Conservation (phyloP, 108 stramenopile species). For the Stephanodiscus minutulus region DNA sequence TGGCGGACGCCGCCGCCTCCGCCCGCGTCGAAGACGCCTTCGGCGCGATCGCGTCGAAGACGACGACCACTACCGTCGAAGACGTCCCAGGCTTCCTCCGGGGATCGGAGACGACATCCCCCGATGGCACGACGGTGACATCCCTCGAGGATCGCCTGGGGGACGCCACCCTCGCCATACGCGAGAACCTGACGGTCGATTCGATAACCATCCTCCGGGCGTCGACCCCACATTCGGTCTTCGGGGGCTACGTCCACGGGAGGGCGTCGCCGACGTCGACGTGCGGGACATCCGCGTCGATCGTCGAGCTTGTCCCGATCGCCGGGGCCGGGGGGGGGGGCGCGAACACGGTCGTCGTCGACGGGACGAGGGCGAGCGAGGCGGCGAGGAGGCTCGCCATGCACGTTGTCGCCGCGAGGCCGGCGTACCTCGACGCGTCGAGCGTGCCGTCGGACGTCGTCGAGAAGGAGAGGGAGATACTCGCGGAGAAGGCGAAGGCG, state of each 20-base stretch:
- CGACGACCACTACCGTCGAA: conserved; percentile 36
- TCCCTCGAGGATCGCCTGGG: conserved; percentile 53
- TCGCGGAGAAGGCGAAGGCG: conserved; percentile 58
- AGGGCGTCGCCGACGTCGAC: conserved; percentile 39
- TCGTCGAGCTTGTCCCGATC: conserved; percentile 48
- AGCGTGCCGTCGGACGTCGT: conserved; percentile 65
- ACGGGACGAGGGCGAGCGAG: conserved; percentile 37
- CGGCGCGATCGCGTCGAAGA: conserved; percentile 16
- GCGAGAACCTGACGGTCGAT: conserved; percentile 71
- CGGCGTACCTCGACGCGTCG: conserved; percentile 66
- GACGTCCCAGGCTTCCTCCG: neutral
- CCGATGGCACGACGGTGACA: too few species aligned
- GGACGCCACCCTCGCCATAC: conserved; percentile 80
- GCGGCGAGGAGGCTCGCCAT: conserved; percentile 89
- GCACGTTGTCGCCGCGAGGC: conserved; percentile 94
- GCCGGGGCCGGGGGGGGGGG: conserved; percentile 24
- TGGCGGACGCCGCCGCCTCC: conserved; percentile 64
- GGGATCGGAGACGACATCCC: too few species aligned
- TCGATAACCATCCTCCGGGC: conserved; percentile 50
- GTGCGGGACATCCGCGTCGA: conserved; percentile 72
- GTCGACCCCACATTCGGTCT: conserved; percentile 42
- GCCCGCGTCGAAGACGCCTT: conserved; percentile 14
- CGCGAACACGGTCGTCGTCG: conserved; percentile 7
- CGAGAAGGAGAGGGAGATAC: conserved; percentile 69
- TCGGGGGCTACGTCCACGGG: conserved; percentile 81